phyloP scores from a whole-genome alignment of 1,284 basidiomycete species.

The Farysia itapuensis region DNA sequence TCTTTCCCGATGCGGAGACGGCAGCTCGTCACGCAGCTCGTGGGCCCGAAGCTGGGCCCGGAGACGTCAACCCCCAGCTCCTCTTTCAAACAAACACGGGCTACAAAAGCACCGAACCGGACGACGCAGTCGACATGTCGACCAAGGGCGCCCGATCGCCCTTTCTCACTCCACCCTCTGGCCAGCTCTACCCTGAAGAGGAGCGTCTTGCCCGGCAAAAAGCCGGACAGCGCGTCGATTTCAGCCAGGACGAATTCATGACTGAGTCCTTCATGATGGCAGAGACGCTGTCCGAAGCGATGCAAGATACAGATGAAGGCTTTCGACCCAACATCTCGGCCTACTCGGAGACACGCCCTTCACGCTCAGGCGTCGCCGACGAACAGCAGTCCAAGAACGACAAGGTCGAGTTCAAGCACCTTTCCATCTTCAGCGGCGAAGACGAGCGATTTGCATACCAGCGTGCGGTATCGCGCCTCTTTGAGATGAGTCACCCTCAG shows the following conservation, averaged over 20 bases:
- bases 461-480: slow-evolving; percentile 69
- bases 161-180: slow-evolving; percentile 20
- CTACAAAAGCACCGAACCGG: not conserved
- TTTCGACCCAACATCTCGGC: slow-evolving; percentile 69
- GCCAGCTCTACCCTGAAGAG: slow-evolving; percentile 30
- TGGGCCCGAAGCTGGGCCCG: slow-evolving; percentile 29
- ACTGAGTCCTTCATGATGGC: slow-evolving; percentile 66
- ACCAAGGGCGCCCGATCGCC: slow-evolving; percentile 28
- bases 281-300: slow-evolving; percentile 67
- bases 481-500: slow-evolving; percentile 65
- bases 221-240: slow-evolving; percentile 10
- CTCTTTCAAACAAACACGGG: not conserved
- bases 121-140: slow-evolving; percentile 42
- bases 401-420: slow-evolving; percentile 62
- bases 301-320: slow-evolving; percentile 63
- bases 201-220: slow-evolving; percentile 6
- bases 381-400: slow-evolving; percentile 31
- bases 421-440: slow-evolving; percentile 71
- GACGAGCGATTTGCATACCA: slow-evolving; percentile 73
- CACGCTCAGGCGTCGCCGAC: not conserved
- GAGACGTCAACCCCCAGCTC: slow-evolving; percentile 21
- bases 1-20: slow-evolving; percentile 64
- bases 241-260: slow-evolving; percentile 29
- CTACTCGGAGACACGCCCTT: slow-evolving; percentile 60
- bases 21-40: slow-evolving; percentile 17